Evolutionary conservation across 805 yeast species (phyloP), one percentile per base, ranked within the genome.

Genomic region (Hanseniaspora lachancei): DNA sequence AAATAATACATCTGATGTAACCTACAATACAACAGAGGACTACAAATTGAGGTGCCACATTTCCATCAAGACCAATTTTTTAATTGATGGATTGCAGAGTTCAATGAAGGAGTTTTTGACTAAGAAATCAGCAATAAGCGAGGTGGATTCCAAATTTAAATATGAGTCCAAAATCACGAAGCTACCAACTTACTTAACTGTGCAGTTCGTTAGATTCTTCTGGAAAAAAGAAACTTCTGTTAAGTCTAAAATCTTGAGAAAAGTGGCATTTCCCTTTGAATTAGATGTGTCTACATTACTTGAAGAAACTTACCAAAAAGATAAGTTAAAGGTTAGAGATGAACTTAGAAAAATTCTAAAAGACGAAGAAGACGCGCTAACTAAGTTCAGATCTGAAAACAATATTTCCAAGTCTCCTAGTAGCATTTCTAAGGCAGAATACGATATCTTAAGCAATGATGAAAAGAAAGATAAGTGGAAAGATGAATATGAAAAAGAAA

Each of bases 231-330:
- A 91, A 57, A 86, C 95, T 3, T 80, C 79, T 60, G 86, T 84
- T 70, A 93, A 93, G 72, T 85, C 96, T 20, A 93, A 93, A 71
- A 93, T 93, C 66, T 75, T 93, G 67, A 82, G 98, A 67, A 88
- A 84, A 71, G 98, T 93, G 27, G 86, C 83, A 60, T 93, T 93
- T 72, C 99, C 99, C 43, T 86, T 89, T 70, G 93, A 86, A 68
- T 73, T 91, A 57, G 99, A 93, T 67, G 74, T 88, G 41, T 78
- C 89, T 18, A 97, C 89, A 65, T 72, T 89, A 72, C 75, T 93
- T 62, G 89, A 89, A 57, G 89, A 81, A n/a, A 81, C 79, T 12
- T 78, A 89, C 60, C 81, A 79, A 65, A 72, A 73, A 15, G 79
- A 79, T 57, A 82, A 89, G 65, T 75, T 82, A 21, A 77, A 81